These are phyloP conservation scores for Apostasia shenzhenica DNA, from an alignment of 106 monocot genomes.

Conservation along the genomic window DNA sequence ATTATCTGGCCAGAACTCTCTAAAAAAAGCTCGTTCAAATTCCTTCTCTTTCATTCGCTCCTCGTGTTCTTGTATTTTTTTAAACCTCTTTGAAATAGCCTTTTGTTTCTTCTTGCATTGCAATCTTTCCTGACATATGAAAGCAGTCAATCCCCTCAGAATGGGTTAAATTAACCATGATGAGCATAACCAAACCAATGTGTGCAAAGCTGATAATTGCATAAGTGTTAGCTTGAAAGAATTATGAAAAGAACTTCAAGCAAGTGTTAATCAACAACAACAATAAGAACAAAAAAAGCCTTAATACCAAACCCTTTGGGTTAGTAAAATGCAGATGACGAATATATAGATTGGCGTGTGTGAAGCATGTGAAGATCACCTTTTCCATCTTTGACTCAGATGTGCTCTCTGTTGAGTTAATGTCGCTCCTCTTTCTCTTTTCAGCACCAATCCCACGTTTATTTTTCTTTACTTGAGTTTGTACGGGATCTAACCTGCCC, in stretches of 20 bases:
- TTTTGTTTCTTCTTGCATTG: slow-evolving; percentile 52
- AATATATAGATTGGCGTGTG: too few species aligned
- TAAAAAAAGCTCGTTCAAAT: slow-evolving; percentile 83
- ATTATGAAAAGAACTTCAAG: too few species aligned
- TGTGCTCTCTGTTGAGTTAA: slow-evolving; percentile 6
- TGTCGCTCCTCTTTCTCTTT: slow-evolving; percentile 35
- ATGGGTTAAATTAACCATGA: too few species aligned
- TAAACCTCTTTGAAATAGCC: slow-evolving; percentile 51
- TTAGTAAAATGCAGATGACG: too few species aligned
- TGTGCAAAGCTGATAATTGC: too few species aligned
- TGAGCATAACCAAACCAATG: too few species aligned
- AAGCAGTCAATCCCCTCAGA: too few species aligned
- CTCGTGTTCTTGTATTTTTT: slow-evolving; percentile 78
- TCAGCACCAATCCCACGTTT: slow-evolving; percentile 84
- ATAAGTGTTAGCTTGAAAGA: too few species aligned
- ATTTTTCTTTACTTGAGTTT: slow-evolving; percentile 81
- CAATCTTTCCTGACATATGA: slow-evolving; percentile 13
- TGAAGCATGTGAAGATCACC: slow-evolving; percentile 18
- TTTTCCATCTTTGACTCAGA: slow-evolving; percentile 15
- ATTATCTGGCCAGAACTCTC: slow-evolving; percentile 98
- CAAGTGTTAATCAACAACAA: too few species aligned
- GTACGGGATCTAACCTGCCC: slow-evolving; percentile 88
- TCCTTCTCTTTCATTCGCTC: slow-evolving; percentile 63
- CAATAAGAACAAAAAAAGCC: too few species aligned
- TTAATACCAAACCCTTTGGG: too few species aligned